phyloP scores from a whole-genome alignment of 305 asterid species.

The Solanum chacoense region DNA sequence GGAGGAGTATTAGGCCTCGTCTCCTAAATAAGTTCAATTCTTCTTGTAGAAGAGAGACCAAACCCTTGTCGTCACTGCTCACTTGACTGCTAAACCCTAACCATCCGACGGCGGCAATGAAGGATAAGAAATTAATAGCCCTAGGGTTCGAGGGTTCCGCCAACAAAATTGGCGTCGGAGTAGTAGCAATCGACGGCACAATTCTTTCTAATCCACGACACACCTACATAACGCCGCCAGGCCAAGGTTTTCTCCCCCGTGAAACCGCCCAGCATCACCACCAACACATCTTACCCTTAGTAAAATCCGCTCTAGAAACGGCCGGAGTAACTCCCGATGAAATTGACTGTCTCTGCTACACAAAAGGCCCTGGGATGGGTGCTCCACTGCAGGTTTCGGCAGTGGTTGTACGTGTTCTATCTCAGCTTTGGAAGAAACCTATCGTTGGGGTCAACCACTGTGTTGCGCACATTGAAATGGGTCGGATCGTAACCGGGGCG shows the following conservation, averaged over 20 bases:
- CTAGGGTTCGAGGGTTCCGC: slow-evolving; percentile 97
- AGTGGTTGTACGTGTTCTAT: slow-evolving; percentile 67
- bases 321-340: slow-evolving; percentile 46
- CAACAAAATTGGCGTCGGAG: slow-evolving; percentile 89
- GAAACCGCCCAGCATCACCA: slow-evolving; percentile 98
- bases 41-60: background rate
- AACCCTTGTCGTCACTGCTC: background rate
- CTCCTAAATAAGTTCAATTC: background rate
- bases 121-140: slow-evolving; percentile 51
- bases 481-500: slow-evolving; percentile 92
- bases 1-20: background rate
- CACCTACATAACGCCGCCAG: slow-evolving; percentile 96
- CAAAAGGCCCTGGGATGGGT: slow-evolving; percentile 99
- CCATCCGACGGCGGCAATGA: slow-evolving; percentile 13
- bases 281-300: slow-evolving; percentile 68
- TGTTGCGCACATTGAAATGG: slow-evolving; percentile 99
- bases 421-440: slow-evolving; percentile 97
- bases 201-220: slow-evolving; percentile 89
- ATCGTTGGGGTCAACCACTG: slow-evolving; percentile 90
- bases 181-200: slow-evolving; percentile 64
- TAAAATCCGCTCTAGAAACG: slow-evolving; percentile 53
- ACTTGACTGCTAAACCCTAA: background rate
- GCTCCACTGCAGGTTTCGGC: slow-evolving; percentile 81
- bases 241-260: slow-evolving; percentile 92
- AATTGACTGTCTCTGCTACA: slow-evolving; percentile 84